phyloP scores from a whole-genome alignment of 2,329 filamentous ascomycete genomes.

The Penicillium hordei region DNA sequence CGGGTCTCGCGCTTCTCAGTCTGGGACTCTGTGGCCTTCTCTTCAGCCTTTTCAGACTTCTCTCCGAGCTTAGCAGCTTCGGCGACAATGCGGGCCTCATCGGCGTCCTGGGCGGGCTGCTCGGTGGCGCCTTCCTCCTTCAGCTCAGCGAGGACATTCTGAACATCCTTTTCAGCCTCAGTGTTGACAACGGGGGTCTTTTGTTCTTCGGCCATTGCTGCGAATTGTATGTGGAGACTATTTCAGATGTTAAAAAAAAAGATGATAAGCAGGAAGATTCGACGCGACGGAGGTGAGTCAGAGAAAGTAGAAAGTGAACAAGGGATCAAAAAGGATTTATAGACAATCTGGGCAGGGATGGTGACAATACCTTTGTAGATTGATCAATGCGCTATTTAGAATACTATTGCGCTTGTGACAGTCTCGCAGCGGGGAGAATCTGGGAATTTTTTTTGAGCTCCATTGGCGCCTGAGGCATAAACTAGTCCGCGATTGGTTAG shows the following conservation, averaged over 20 bases:
- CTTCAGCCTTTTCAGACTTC: slow-evolving; percentile 39
- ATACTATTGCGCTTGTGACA: slow-evolving; percentile 6
- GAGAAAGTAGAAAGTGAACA: not conserved
- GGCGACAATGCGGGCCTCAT: slow-evolving; percentile 41
- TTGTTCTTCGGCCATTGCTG: slow-evolving; percentile 40
- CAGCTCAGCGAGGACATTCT: slow-evolving; percentile 47
- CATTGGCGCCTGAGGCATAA: slow-evolving; percentile 19
- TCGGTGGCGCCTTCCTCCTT: slow-evolving; percentile 33
- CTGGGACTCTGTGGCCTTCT: slow-evolving; percentile 22
- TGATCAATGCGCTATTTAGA: slow-evolving; percentile 6
- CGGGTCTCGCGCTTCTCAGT: slow-evolving; percentile 26
- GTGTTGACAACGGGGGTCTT: slow-evolving; percentile 38
- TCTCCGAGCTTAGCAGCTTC: slow-evolving; percentile 39
- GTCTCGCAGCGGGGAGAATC: slow-evolving; percentile 20
- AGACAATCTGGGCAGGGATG: not conserved
- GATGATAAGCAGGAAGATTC: slow-evolving; percentile 9
- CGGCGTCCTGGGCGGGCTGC: slow-evolving; percentile 27
- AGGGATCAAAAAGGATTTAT: not conserved
- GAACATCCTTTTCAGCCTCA: slow-evolving; percentile 48
- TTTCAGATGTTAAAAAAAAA: slow-evolving; percentile 1
- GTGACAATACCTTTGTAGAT: slow-evolving; percentile 3
- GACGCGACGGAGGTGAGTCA: not conserved
- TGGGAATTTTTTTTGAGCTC: slow-evolving; percentile 25
- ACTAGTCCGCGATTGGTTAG: slow-evolving; percentile 9
- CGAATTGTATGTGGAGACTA: slow-evolving; percentile 11